Conservation (phyloP, 2,329 filamentous ascomycete genomes). For the Trichoderma simmonsii region DNA sequence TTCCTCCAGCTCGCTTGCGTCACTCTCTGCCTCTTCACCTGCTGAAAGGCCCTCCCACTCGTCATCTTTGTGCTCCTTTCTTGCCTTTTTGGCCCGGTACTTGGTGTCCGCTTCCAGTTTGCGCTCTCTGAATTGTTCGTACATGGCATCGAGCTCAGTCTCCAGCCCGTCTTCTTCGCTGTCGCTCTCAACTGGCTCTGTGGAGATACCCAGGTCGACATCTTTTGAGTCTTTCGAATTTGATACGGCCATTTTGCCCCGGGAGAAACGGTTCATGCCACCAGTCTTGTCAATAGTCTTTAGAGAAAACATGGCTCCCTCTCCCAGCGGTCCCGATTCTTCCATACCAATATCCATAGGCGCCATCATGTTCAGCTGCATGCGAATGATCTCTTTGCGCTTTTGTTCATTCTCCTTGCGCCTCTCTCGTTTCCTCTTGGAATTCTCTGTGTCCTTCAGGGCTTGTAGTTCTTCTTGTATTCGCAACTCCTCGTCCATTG, state of each 20-base stretch:
- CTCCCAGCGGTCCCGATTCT: conserved; percentile 72
- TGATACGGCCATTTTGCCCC: conserved; percentile 73
- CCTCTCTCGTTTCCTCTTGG: conserved; percentile 77
- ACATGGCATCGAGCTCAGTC: conserved; percentile 80
- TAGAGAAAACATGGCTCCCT: conserved; percentile 81
- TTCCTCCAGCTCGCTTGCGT: conserved; percentile 56
- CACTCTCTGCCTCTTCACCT: conserved; percentile 54
- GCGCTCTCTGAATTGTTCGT: conserved; percentile 77
- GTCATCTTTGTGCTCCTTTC: conserved; percentile 76
- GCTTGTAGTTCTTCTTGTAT: conserved; percentile 84
- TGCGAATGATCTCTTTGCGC: conserved; percentile 87
- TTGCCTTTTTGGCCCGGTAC: conserved; percentile 82
- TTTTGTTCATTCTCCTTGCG: conserved; percentile 90
- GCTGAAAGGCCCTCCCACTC: conserved; percentile 90
- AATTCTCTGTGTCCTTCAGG: conserved; percentile 73
- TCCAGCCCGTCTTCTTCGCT: conserved; percentile 81
- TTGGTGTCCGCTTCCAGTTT: conserved; percentile 81
- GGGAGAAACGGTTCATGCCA: conserved; percentile 57
- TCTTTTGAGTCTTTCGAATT: conserved; percentile 55
- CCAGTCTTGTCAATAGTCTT: conserved; percentile 76
- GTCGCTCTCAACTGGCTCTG: conserved; percentile 62
- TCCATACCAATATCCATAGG: conserved; percentile 96
- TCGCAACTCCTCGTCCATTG: conserved; percentile 91
- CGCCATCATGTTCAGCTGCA: conserved; percentile 96
- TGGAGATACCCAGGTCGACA: conserved; percentile 55